Conservation (phyloP, 768 basidiomycete genomes). For the Rhizopogon roseolus region DNA sequence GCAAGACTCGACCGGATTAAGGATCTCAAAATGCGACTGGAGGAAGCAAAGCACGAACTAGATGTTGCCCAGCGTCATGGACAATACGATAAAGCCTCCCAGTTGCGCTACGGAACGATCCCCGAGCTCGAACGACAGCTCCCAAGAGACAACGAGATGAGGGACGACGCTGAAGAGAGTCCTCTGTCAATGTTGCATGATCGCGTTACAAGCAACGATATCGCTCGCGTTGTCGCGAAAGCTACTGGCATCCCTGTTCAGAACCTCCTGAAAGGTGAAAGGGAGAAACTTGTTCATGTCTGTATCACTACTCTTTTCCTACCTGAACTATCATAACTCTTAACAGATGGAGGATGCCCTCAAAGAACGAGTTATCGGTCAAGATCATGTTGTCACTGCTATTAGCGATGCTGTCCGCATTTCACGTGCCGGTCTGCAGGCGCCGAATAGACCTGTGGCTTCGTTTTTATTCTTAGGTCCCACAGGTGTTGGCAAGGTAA, state of each 20-base stretch:
- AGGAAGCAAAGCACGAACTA: conserved; percentile 79
- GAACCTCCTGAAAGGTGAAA: conserved; percentile 83
- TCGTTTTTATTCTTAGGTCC: conserved; percentile 91
- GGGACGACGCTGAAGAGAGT: conserved; percentile 34
- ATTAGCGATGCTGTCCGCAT: conserved; percentile 90
- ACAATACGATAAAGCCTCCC: conserved; percentile 78
- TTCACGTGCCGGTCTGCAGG: conserved; percentile 86
- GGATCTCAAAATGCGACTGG: conserved; percentile 66
- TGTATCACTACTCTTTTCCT: conserved; percentile 21
- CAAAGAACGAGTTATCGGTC: conserved; percentile 75
- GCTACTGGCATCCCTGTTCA: conserved; percentile 90
- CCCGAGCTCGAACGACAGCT: conserved; percentile 74
- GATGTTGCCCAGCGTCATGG: conserved; percentile 88
- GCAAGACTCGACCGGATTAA: conserved; percentile 65
- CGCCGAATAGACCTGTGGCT: conserved; percentile 85
- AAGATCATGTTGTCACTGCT: conserved; percentile 81
- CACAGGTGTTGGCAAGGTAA: conserved; percentile 80
- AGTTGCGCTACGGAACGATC: conserved; percentile 80
- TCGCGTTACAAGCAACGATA: conserved; percentile 84
- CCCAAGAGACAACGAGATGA: conserved; percentile 45
- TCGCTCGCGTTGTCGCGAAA: conserved; percentile 82
- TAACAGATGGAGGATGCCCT: conserved; percentile 83
- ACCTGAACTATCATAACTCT: background rate
- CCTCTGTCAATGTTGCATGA: conserved; percentile 74
- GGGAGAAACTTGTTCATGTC: conserved; percentile 86